Conservation (phyloP, 1,139 yeast species). For the Candida dubliniensis region DNA sequence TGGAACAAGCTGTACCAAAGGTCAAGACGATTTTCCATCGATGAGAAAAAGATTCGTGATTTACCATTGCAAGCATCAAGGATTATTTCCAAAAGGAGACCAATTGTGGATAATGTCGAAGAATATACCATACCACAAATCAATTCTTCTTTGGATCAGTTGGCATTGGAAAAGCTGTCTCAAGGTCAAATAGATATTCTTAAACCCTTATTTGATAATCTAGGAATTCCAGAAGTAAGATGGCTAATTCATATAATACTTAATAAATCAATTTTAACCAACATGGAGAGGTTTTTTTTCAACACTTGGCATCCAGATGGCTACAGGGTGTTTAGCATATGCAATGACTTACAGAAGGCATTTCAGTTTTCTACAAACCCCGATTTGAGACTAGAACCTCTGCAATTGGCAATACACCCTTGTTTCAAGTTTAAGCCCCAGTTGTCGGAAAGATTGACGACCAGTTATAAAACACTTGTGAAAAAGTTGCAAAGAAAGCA, state of each 20-base stretch:
- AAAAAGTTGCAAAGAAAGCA: constrained; percentile 32
- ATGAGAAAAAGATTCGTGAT: constrained; percentile 39
- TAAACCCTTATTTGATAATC: constrained; percentile 48
- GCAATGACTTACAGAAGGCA: constrained; percentile 64
- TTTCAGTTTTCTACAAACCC: constrained; percentile 61
- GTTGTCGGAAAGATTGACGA: constrained; percentile 54
- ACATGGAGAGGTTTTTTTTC: constrained; percentile 62
- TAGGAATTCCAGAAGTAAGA: constrained; percentile 65
- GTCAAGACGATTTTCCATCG: constrained; percentile 14
- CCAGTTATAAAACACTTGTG: constrained; percentile 50
- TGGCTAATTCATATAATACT: constrained; percentile 71
- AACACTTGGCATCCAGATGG: constrained; percentile 85
- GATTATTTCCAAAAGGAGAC: constrained; percentile 48
- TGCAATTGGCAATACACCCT: constrained; percentile 48
- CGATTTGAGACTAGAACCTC: constrained; percentile 35
- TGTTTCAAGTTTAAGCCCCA: constrained; percentile 71
- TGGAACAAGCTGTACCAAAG: constrained; percentile 44
- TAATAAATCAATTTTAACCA: constrained; percentile 56
- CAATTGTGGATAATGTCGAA: constrained; percentile 44
- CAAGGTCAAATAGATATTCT: constrained; percentile 45
- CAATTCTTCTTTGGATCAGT: constrained; percentile 52
- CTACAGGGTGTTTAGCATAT: constrained; percentile 58
- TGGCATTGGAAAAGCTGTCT: constrained; percentile 38
- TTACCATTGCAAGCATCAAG: constrained; percentile 44
- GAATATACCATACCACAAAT: constrained; percentile 55